Conservation (phyloP, 2,329 filamentous ascomycete species). For the Helicocarpus griseus region DNA sequence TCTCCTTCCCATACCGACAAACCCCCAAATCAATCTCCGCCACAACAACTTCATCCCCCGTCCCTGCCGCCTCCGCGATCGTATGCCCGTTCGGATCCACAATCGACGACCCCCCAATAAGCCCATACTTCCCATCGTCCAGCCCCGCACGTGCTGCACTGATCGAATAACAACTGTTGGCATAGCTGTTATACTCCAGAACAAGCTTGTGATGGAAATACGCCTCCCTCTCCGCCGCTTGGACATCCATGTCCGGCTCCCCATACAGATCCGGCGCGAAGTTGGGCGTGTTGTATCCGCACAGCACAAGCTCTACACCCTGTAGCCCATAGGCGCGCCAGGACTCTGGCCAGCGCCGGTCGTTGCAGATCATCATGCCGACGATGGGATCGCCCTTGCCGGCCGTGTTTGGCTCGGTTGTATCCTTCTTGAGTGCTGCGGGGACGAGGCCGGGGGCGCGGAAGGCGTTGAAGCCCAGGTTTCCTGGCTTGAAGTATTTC, state of each 20-base stretch:
- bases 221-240: neutral
- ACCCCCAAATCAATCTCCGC: constrained; percentile 1
- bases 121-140: neutral
- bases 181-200: neutral
- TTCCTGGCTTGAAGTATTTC: neutral
- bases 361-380: constrained; percentile 4
- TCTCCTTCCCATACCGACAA: neutral
- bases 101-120: neutral
- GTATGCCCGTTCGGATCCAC: neutral
- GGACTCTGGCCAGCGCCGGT: neutral
- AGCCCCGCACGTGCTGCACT: neutral
- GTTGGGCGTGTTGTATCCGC: neutral
- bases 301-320: neutral
- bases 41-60: constrained; percentile 2
- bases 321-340: neutral
- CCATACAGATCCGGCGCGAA: neutral
- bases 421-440: neutral
- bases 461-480: neutral
- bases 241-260: neutral
- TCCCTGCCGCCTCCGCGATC: constrained; percentile 2
- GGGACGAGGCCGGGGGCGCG: neutral
- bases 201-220: constrained; percentile 4
- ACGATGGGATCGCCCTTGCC: neutral
- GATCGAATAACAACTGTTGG: neutral
- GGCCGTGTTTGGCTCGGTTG: neutral